Conservation (phyloP, 116 monocot genomes). For the Papilionanthe hybrid region DNA sequence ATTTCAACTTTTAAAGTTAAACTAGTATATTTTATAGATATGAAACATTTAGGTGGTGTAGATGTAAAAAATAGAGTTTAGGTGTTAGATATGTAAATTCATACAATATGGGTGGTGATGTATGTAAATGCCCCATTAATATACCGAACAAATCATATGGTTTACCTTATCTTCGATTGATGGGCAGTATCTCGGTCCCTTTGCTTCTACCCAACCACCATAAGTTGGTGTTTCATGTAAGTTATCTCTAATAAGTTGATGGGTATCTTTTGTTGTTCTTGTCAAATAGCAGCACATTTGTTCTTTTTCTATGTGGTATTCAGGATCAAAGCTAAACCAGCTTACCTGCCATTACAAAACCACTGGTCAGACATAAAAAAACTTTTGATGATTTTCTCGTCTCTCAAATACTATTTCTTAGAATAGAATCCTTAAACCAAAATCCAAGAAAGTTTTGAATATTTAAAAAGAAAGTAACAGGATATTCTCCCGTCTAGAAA, state of each 20-base stretch:
- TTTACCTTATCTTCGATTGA: constrained; percentile 32
- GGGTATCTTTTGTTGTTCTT: constrained; percentile 75
- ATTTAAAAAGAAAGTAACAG: background rate
- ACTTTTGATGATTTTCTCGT: background rate
- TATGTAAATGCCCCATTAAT: background rate
- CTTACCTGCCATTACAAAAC: constrained; percentile 44
- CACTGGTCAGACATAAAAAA: background rate
- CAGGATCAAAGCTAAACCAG: constrained; percentile 99
- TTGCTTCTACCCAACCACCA: constrained; percentile 32
- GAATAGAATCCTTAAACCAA: background rate
- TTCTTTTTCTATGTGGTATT: constrained; percentile 35
- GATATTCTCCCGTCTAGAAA: background rate
- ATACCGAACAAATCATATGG: background rate
- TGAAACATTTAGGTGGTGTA: too few relatives aligned
- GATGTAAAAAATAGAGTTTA: too few relatives aligned
- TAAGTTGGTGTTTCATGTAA: constrained; percentile 83
- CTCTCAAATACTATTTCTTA: background rate
- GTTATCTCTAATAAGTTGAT: constrained; percentile 74
- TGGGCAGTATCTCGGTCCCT: constrained; percentile 32
- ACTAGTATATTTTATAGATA: too few relatives aligned
- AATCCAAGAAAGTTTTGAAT: background rate
- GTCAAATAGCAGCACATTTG: constrained; percentile 51
- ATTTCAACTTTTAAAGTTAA: too few relatives aligned
- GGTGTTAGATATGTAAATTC: too few relatives aligned
- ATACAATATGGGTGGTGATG: too few relatives aligned